Base-by-base conservation (phyloP, 768 basidiomycete genomes). In the Clathrus columnatus region DNA sequence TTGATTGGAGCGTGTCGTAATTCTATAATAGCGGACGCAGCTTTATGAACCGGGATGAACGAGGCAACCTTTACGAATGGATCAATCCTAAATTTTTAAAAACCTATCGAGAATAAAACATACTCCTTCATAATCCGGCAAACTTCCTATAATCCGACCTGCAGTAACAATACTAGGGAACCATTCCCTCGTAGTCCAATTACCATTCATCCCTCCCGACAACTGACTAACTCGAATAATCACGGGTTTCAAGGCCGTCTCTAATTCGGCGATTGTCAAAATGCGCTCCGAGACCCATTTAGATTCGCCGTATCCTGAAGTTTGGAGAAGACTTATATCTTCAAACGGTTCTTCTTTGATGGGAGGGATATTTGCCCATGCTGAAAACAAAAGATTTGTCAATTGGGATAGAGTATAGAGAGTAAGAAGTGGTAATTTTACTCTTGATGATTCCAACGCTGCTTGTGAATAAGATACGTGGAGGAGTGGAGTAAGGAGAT, bases 271-370 rank as follows among this genome's bases (percentile, higher is more conserved):
- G n/a, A 17, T 32, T 11, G 26, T n/a, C n/a, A 61, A 43, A 23
- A 61, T 58, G n/a, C 52, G 51, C 49, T 61, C 61, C 5, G 61
- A 58, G 14, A 61, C 61, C 57, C 59, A 61, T 50, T 61, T 61
- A 47, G 49, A 51, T 30, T 57, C 55, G 16, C 29, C 41, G 30
- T 57, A 57, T 7, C 55, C 55, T 7, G 49, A 24, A 4, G 32
- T 69, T 67, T 52, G 76, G 63, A 2, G 68, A 71, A 16, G 17
- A 20, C 23, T 6, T 4, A 47, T 10, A 28, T 60, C 59, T 7
- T 45, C 24, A 23, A 60, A 14, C 7, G 53, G 30, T 5, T 57
- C 58, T 50, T 60, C 59, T 2, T 30, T 14, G 10, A 43, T 60
- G 7, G 59, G 7, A 11, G 60, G 24, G 8, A 44, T 47, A 27